Conservation (phyloP, 1,139 yeast species). For the Hyphopichia fennica region DNA sequence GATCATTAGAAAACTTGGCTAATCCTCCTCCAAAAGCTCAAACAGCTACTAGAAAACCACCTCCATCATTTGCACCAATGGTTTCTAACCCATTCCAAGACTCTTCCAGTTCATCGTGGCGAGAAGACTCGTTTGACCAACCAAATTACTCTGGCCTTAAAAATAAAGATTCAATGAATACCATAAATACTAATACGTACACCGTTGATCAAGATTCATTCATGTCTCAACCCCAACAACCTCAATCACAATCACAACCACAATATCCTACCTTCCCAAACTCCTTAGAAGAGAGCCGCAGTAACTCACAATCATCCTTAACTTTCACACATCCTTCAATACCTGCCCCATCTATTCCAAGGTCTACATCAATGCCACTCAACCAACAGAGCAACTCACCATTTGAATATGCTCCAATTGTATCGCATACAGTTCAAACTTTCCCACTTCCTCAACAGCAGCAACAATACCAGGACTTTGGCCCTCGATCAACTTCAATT, state of each 20-base stretch:
- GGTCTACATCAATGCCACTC: background rate
- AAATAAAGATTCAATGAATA: background rate
- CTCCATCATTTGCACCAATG: background rate
- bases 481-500: conserved; percentile 1
- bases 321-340: background rate
- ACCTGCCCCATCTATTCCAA: background rate
- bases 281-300: background rate
- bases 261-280: background rate
- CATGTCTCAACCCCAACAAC: background rate
- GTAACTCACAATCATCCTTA: background rate
- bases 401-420: background rate
- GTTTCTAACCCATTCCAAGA: background rate
- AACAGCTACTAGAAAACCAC: background rate
- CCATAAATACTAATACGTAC: background rate
- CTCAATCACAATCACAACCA: background rate
- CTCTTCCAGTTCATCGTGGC: background rate
- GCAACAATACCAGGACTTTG: background rate
- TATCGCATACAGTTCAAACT: background rate
- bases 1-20: background rate
- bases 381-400: background rate
- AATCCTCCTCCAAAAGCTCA: background rate
- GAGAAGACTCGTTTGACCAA: background rate
- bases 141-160: background rate
- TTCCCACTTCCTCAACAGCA: background rate
- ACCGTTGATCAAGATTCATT: background rate